Evolutionary conservation across 2,329 filamentous ascomycete genomes (phyloP), one percentile per base, ranked within the genome.

Genomic region (Dothistroma pini): DNA sequence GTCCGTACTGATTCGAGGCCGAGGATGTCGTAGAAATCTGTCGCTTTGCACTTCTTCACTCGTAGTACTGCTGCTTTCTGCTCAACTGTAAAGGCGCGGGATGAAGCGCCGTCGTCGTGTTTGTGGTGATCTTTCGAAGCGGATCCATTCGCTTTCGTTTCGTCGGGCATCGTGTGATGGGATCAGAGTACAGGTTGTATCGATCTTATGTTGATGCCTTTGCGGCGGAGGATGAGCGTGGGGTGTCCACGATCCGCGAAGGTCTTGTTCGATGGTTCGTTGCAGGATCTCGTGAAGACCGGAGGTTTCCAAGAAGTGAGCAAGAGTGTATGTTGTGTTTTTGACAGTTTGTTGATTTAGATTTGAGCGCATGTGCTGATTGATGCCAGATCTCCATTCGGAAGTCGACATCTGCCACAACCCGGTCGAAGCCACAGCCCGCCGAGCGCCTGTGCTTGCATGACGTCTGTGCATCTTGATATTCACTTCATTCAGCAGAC

Each of bases 21-120:
- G 34, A 99, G 80, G 69, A 99, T 97, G 75, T 97, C 95, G 80
- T 99, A 99, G 77, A 96, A 99, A 19, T 91, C 91, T 4, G 92
- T 97, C 22, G 89, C 80, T 44, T 84, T 82, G 79, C 95, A 99
- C 79, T 84, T 86, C 67, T 90, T 87, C 74, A 99, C 95, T 67
- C 95, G 86, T 70, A 96, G 80, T 34, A 99, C 95, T 29, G 93
- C 93, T 1, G 90, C 88, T 75, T 96, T 95, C 74, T 99, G 95
- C 70, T 97, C 93, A 32, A 85, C 81, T 1, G 95, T 99, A 78
- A 87, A 96, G 73, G 89, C 84, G 69, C 90, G 87, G 61, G 86
- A 86, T 68, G 88, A 85, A 75, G 88, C 89, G 67, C 89, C 89
- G 74, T 92, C 89, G 74, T 90, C 88, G 77, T 92, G 89, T 60